Evolutionary conservation across 1,284 basidiomycete genomes (phyloP).

Genomic region (Ustilago lituana): DNA sequence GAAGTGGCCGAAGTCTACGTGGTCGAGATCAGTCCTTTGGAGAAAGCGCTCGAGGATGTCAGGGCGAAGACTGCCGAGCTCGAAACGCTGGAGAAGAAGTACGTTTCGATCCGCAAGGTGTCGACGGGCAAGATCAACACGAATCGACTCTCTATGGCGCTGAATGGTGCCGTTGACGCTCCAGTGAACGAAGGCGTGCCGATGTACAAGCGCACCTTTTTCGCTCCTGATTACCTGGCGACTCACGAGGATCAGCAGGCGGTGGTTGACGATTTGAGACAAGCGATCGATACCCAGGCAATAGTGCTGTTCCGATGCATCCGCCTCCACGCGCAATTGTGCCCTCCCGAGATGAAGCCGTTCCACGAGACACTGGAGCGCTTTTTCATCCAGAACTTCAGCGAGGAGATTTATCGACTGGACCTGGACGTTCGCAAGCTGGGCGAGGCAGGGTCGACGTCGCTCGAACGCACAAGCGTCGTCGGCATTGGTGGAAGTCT

Average conservation of each 20-base stretch:
- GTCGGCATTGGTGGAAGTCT: slow-evolving; percentile 4
- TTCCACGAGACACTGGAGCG: slow-evolving; percentile 90
- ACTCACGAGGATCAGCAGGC: slow-evolving; percentile 78
- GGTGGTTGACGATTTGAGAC: slow-evolving; percentile 76
- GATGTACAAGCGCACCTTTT: slow-evolving; percentile 72
- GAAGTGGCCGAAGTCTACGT: slow-evolving; percentile 82
- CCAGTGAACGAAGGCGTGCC: slow-evolving; percentile 80
- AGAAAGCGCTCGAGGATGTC: slow-evolving; percentile 83
- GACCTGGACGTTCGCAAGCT: slow-evolving; percentile 44
- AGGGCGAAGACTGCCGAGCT: slow-evolving; percentile 81
- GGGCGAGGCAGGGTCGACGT: slow-evolving; percentile 10
- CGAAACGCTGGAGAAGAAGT: slow-evolving; percentile 76
- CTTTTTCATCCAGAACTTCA: slow-evolving; percentile 86
- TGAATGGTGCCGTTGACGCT: slow-evolving; percentile 87
- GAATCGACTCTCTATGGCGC: slow-evolving; percentile 84
- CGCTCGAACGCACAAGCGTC: slow-evolving; percentile 13
- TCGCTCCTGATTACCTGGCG: slow-evolving; percentile 76
- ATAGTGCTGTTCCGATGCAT: slow-evolving; percentile 84
- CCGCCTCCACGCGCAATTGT: slow-evolving; percentile 81
- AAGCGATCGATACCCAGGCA: slow-evolving; percentile 78
- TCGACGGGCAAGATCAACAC: slow-evolving; percentile 73
- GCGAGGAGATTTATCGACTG: slow-evolving; percentile 77
- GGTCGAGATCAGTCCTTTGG: slow-evolving; percentile 85
- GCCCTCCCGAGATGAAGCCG: slow-evolving; percentile 83
- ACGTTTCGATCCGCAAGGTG: slow-evolving; percentile 80